Evolutionary conservation across 2,329 filamentous ascomycete species (phyloP).

Genomic region (Colletotrichum cordylinicola): DNA sequence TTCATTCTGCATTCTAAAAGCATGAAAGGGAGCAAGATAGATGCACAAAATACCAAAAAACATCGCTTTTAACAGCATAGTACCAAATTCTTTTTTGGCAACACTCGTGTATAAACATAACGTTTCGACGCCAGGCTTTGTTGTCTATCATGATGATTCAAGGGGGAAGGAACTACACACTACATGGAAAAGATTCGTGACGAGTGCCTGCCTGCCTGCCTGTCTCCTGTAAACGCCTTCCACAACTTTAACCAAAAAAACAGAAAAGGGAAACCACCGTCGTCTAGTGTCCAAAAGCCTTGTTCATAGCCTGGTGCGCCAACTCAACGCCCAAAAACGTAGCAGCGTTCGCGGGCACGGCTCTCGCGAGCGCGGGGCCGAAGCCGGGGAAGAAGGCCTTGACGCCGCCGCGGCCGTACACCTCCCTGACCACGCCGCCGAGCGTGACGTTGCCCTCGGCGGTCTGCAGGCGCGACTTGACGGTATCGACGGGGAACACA

Average conservation of each 20-base stretch:
- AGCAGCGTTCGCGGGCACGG: conserved; percentile 94
- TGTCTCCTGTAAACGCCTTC: not conserved
- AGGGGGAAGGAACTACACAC: not conserved
- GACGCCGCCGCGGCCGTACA: conserved; percentile 84
- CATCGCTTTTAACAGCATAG: not conserved
- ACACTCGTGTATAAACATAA: not conserved
- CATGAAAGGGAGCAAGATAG: not conserved
- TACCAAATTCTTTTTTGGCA: not conserved
- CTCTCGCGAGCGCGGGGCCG: conserved; percentile 88
- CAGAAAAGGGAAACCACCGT: not conserved
- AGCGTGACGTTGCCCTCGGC: conserved; percentile 86
- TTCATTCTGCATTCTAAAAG: not conserved
- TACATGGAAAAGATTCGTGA: not conserved
- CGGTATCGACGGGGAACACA: conserved; percentile 95
- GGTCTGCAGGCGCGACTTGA: conserved; percentile 93
- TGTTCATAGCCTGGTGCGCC: conserved; percentile 83
- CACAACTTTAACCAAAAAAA: not conserved
- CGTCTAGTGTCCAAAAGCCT: conserved; percentile 60
- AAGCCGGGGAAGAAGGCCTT: conserved; percentile 98
- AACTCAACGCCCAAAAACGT: conserved; percentile 90
- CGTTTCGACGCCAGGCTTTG: not conserved
- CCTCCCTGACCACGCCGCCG: conserved; percentile 76
- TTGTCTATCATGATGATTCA: not conserved
- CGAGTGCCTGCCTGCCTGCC: not conserved
- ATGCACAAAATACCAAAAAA: not conserved